Evolutionary conservation across 179 eudicot species (phyloP), one percentile per base, ranked within the genome.

Genomic region (Actinidia arguta): DNA sequence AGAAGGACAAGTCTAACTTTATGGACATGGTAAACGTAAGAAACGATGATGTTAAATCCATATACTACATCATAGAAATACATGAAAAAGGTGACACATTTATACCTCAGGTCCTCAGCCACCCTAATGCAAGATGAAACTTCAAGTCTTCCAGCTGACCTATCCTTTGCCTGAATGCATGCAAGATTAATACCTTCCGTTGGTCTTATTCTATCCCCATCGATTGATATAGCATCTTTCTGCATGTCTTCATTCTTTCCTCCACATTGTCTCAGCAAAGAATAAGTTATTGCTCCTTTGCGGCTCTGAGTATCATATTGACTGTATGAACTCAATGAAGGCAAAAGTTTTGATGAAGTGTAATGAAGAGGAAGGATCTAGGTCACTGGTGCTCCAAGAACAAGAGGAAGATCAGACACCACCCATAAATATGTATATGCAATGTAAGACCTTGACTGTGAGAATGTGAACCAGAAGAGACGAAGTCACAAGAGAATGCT

Each of bases 351-450:
- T 27, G 98, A 89, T 20, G 99, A 82, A 72, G 88, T 89, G 87
- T 95, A 92, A 89, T 93, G 87, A 71, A 97, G 92, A 83, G 99
- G 98, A 81, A 95, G 97, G 85, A 93, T 82, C 99, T 98, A 95
- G 54, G 99, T 95, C 36, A 91, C 84, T 54, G 95, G 90, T 80
- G 89, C 87, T 82, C 98, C 99, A 78, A 86, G 93, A 85, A 98
- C 91, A 84, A 95, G 94, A 66, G 99, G 95, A 80, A 91, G 99
- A 81, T 93, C 89, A 66, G 99, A 80, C 73, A 94, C 90, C 72
- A 94, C 98, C 84, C 81, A 83, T 76, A 95, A 66, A 73, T 92
- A 81, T 61, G 90, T 51, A 76, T 91, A 85, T 52, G 99, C 93
- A 79, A 80, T 88, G 75, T 95, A 95, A 54, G 89, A 80, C 78